Evolutionary conservation across 1,139 yeast genomes (phyloP).

Genomic region (Protomyces arabidopsidicola): DNA sequence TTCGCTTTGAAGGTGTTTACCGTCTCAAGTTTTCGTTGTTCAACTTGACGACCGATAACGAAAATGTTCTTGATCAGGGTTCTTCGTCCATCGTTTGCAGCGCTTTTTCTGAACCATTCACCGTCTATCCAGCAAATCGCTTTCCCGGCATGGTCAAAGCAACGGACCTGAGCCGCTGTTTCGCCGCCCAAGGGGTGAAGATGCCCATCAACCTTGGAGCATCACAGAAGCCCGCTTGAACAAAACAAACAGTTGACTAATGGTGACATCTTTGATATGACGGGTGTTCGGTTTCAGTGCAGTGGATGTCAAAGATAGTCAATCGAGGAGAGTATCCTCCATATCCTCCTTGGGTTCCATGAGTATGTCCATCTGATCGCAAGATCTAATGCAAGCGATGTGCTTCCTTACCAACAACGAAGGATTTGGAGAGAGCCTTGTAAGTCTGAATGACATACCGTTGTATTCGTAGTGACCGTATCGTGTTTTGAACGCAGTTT

Average conservation of each 20-base stretch:
- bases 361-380: too few relatives aligned
- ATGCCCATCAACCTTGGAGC: too few relatives aligned
- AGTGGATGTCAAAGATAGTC: too few relatives aligned
- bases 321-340: too few relatives aligned
- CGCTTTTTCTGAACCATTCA: slow-evolving; percentile 41
- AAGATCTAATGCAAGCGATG: too few relatives aligned
- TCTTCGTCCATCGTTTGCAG: slow-evolving; percentile 39
- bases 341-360: too few relatives aligned
- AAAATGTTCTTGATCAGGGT: slow-evolving; percentile 30
- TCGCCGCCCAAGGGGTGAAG: slow-evolving; percentile 46
- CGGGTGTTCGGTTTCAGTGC: too few relatives aligned
- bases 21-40: slow-evolving; percentile 42
- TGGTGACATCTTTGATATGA: too few relatives aligned
- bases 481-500: slow-evolving; percentile 23
- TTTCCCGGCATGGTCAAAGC: slow-evolving; percentile 48
- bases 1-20: slow-evolving; percentile 47
- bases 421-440: too few relatives aligned
- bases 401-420: too few relatives aligned
- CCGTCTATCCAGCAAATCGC: slow-evolving; percentile 44
- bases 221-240: too few relatives aligned
- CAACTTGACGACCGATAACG: slow-evolving; percentile 36
- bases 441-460: slow-evolving; percentile 32
- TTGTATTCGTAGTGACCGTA: slow-evolving; percentile 25
- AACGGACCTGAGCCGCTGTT: slow-evolving; percentile 43
- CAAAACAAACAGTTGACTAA: too few relatives aligned